Evolutionary conservation across 2,329 filamentous ascomycete species (phyloP).

Genomic region (Fusarium chlamydosporum): DNA sequence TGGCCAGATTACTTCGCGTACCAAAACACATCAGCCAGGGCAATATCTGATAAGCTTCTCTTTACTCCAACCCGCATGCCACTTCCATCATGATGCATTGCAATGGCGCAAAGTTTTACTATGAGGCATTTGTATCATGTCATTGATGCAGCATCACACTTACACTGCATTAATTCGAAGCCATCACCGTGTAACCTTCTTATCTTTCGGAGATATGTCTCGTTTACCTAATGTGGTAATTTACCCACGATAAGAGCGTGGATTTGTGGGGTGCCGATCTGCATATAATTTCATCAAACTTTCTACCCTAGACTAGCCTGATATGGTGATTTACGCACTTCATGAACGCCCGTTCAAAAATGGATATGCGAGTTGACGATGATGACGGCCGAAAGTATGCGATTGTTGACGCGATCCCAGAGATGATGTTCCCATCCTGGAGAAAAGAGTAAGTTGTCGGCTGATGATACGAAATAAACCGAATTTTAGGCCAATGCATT

Average conservation of each 20-base stretch:
- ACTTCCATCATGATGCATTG: neutral
- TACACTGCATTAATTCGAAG: neutral
- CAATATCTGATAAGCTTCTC: conserved; percentile 13
- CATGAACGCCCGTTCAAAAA: conserved; percentile 1
- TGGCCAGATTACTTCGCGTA: neutral
- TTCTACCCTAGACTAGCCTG: conserved; percentile 34
- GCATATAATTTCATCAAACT: neutral
- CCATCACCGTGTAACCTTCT: neutral
- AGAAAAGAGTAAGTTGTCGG: neutral
- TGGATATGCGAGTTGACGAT: neutral
- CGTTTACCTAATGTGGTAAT: conserved; percentile 41
- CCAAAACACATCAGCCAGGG: neutral
- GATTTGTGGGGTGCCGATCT: conserved; percentile 28
- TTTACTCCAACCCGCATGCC: neutral
- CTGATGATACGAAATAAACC: neutral
- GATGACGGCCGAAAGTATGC: neutral
- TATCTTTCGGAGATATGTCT: conserved; percentile 11
- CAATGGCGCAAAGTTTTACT: neutral
- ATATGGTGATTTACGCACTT: conserved; percentile 42
- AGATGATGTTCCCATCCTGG: neutral
- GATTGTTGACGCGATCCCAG: neutral
- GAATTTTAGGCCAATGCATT: neutral
- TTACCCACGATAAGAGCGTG: conserved; percentile 46
- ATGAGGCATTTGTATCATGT: conserved; percentile 12
- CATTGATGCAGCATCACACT: neutral